Conservation (phyloP, 805 yeast genomes). For the Saturnispora bothae region DNA sequence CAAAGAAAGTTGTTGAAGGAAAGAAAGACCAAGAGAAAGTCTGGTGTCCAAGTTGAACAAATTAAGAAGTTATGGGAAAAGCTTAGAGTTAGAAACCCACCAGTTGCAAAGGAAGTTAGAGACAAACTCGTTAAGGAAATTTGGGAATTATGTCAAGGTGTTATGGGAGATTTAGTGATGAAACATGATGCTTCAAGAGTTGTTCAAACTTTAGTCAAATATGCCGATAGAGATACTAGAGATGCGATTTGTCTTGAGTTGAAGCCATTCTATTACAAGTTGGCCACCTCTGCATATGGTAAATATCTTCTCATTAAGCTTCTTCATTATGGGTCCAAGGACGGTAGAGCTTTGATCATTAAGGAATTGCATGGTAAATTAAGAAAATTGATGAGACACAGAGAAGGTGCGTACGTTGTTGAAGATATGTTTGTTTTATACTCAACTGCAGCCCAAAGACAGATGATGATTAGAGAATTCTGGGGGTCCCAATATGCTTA, state of each 20-base stretch:
- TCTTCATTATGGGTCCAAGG: constrained; percentile 83
- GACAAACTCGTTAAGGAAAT: constrained; percentile 72
- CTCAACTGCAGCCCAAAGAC: constrained; percentile 72
- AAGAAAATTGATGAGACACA: constrained; percentile 88
- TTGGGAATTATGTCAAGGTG: constrained; percentile 73
- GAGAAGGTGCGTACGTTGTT: constrained; percentile 96
- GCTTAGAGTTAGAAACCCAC: constrained; percentile 74
- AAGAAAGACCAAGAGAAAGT: constrained; percentile 76
- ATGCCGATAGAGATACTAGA: constrained; percentile 71
- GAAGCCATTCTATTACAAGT: constrained; percentile 64
- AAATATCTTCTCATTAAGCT: constrained; percentile 82
- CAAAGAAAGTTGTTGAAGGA: constrained; percentile 70
- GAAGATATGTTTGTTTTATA: constrained; percentile 86
- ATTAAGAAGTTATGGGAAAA: constrained; percentile 88
- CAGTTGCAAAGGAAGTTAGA: constrained; percentile 66
- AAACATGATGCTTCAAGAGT: constrained; percentile 96
- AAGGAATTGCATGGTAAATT: constrained; percentile 84
- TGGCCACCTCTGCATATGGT: constrained; percentile 91
- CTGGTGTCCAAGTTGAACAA: constrained; percentile 77
- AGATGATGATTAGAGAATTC: constrained; percentile 89
- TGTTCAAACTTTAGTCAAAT: constrained; percentile 86
- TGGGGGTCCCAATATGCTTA: constrained; percentile 95
- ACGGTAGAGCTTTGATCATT: constrained; percentile 62
- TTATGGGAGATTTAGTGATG: constrained; percentile 72
- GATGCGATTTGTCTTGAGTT: constrained; percentile 55